Conservation (phyloP, 441 rosid genomes). For the Adansonia grandidieri region DNA sequence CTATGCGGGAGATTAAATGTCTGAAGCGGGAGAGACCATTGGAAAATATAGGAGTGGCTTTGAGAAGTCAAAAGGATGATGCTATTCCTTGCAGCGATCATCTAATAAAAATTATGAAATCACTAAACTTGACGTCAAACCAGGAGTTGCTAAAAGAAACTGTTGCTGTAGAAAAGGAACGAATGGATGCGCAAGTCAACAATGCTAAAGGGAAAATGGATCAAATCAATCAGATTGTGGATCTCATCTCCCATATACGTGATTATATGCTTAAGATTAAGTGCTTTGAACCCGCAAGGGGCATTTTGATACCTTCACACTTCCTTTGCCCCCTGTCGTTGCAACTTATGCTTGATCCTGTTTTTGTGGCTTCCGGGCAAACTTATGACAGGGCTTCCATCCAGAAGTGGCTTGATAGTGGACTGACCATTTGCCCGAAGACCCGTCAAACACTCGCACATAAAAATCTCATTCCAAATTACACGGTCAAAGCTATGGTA, state of each 20-base stretch:
- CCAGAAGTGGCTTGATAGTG: constrained; percentile 85
- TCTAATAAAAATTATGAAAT: constrained; percentile 54
- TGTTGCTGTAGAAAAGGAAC: constrained; percentile 79
- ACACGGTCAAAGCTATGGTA: constrained; percentile 91
- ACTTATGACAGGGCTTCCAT: constrained; percentile 88
- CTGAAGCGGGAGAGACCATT: constrained; percentile 53
- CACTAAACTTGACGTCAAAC: constrained; percentile 61
- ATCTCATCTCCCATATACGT: constrained; percentile 64
- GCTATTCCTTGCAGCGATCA: constrained; percentile 48
- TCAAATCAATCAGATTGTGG: constrained; percentile 54
- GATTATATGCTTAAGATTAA: constrained; percentile 65
- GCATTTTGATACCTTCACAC: constrained; percentile 67
- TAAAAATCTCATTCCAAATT: constrained; percentile 82
- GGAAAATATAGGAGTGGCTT: constrained; percentile 52
- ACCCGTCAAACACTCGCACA: constrained; percentile 68
- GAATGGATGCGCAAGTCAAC: constrained; percentile 44
- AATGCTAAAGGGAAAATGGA: constrained; percentile 44
- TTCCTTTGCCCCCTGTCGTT: constrained; percentile 87
- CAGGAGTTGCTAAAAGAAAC: constrained; percentile 78
- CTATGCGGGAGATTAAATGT: constrained; percentile 63
- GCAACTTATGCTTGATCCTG: constrained; percentile 92
- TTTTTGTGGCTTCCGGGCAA: constrained; percentile 91
- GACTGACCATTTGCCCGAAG: constrained; percentile 80
- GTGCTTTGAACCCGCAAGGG: constrained; percentile 59
- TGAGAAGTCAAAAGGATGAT: constrained; percentile 55